Conservation (phyloP, 2,329 filamentous ascomycete species). For the Grosmannia clavigera region DNA sequence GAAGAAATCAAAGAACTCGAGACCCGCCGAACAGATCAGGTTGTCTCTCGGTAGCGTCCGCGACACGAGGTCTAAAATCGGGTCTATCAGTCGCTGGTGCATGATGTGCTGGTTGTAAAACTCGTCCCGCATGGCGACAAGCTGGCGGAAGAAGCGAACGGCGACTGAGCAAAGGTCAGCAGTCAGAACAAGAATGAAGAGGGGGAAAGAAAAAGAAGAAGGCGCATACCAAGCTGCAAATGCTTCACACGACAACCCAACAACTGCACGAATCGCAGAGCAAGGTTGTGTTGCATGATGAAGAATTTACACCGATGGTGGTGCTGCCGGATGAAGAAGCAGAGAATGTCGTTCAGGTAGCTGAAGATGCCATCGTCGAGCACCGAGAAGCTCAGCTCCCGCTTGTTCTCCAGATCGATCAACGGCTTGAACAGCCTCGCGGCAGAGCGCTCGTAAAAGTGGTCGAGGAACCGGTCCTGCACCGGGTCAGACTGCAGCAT, state of each 20-base stretch:
- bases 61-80: slow-evolving; percentile 72
- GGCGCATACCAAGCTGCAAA: slow-evolving; percentile 63
- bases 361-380: slow-evolving; percentile 83
- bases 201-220: neutral
- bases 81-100: slow-evolving; percentile 67
- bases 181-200: neutral
- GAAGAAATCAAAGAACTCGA: slow-evolving; percentile 89
- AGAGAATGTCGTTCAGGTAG: slow-evolving; percentile 84
- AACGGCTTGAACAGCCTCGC: slow-evolving; percentile 78
- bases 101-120: slow-evolving; percentile 82
- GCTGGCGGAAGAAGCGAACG: slow-evolving; percentile 83
- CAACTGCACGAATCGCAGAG: slow-evolving; percentile 69
- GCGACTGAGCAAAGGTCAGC: slow-evolving; percentile 43
- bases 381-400: slow-evolving; percentile 59
- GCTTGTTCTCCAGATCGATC: slow-evolving; percentile 60
- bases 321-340: slow-evolving; percentile 88
- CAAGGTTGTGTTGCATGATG: slow-evolving; percentile 66
- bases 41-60: slow-evolving; percentile 87
- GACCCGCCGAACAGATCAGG: slow-evolving; percentile 79
- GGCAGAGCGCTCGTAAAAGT: slow-evolving; percentile 83
- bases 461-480: slow-evolving; percentile 73
- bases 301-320: slow-evolving; percentile 78
- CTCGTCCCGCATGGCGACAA: slow-evolving; percentile 76
- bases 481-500: slow-evolving; percentile 47
- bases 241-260: slow-evolving; percentile 80